Evolutionary conservation across 106 monocot species (phyloP), one percentile per base, ranked within the genome.

Genomic region (Dendrobium nobile): DNA sequence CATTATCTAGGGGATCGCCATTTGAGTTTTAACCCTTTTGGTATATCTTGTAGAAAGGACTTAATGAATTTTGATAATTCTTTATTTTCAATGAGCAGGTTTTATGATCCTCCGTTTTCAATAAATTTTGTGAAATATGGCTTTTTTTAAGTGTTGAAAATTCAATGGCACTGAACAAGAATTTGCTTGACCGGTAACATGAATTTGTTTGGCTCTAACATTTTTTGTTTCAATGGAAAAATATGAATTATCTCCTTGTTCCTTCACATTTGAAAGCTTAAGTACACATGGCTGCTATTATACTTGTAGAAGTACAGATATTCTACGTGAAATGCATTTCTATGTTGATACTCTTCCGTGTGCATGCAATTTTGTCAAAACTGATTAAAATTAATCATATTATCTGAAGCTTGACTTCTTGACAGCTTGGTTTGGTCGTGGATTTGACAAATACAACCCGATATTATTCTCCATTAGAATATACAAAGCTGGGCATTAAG

Each of bases 391-490:
- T 51, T 11, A n/a, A 40, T 2, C 28, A 2, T 78, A 40, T 51
- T 33, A 27, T 80, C 45, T 54, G 75, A 17, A 17, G 28, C 9
- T 56, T 5, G 24, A 76, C 41, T 9, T 54, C 81, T 82, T 55
- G 82, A 47, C 85, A 94, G 97, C 81, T 98, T 78, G 97, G 97
- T 56, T 82, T 98, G 88, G 92, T 98, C 33, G 77, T 98, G 82
- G 97, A 98, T 80, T 93, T 98, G 84, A 98, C 97, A 87, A 94
- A 97, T 88, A 94, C 90, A 18, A 84, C 82, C 22, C 87, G 94
- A 6, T 97, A 97, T 76, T 97, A 97, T 87, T 84, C 90, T 47
- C 64, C 89, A 78, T 75, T 83, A 80, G 97, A 97, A 82, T 94
- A 86, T 86, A 90, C 86, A 47, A 94, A 81, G 79, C 92, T 86